These are phyloP conservation scores for Backusella parvicylindrica DNA, from an alignment of 192 early-diverging fungal species.

Conservation along the genomic window DNA sequence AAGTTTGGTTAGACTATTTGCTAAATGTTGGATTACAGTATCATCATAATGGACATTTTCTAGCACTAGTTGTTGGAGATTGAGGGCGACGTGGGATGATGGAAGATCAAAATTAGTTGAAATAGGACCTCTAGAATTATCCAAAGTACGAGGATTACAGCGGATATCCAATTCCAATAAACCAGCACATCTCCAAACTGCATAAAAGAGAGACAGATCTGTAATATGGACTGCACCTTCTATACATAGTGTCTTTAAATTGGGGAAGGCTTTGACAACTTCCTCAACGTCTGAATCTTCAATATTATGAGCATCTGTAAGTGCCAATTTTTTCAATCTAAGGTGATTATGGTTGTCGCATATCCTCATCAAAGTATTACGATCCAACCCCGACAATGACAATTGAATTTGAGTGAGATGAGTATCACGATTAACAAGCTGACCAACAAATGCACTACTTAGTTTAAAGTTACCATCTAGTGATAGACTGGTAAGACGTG, in stretches of 20 bases:
- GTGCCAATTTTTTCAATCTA: constrained; percentile 1
- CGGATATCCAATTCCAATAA: neutral
- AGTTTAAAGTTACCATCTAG: constrained; percentile 3
- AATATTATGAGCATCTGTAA: constrained; percentile 22
- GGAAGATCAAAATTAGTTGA: neutral
- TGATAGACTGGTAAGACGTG: neutral
- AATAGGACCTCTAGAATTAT: neutral
- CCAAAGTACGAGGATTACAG: neutral
- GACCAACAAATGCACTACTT: neutral
- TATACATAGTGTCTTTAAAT: neutral
- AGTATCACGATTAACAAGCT: neutral
- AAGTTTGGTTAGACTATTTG: neutral
- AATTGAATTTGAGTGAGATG: neutral
- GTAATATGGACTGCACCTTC: neutral
- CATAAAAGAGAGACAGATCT: neutral
- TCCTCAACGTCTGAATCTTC: neutral
- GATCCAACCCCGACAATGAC: neutral
- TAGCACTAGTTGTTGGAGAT: neutral
- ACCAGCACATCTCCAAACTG: neutral
- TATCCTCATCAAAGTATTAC: neutral
- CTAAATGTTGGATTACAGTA: neutral
- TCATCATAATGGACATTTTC: neutral
- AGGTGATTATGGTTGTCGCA: neutral
- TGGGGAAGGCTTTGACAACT: neutral
- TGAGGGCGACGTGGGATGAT: neutral